phyloP scores from a whole-genome alignment of 306 rosid genomes.

The Vigna mungo region DNA sequence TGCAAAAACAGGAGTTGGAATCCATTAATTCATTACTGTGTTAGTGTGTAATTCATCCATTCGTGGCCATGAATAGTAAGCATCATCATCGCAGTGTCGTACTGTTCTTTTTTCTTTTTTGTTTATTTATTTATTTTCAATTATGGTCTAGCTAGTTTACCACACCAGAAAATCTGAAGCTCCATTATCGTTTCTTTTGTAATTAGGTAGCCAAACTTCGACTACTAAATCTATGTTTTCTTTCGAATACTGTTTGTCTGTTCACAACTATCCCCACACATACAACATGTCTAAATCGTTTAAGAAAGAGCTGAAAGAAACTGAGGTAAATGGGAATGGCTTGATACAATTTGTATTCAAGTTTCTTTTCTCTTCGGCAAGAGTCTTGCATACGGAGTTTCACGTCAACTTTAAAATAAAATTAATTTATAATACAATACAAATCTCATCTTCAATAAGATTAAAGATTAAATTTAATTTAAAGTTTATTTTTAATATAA shows the following conservation, averaged over 20 bases:
- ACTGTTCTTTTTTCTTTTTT: background rate
- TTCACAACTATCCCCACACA: background rate
- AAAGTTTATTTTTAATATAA: too few relatives aligned
- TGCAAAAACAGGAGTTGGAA: background rate
- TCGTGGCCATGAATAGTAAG: background rate
- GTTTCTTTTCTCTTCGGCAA: too few relatives aligned
- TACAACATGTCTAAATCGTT: background rate
- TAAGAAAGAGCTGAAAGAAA: background rate
- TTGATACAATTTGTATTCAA: too few relatives aligned
- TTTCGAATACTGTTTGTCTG: background rate
- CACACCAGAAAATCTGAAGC: background rate
- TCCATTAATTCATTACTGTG: background rate
- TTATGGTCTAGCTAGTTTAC: too few relatives aligned
- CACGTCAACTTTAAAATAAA: too few relatives aligned
- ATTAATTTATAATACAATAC: too few relatives aligned
- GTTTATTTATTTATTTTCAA: too few relatives aligned
- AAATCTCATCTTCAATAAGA: too few relatives aligned
- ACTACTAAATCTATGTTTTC: background rate
- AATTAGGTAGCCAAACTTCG: slow-evolving; percentile 14
- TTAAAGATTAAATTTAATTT: too few relatives aligned
- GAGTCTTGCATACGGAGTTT: too few relatives aligned
- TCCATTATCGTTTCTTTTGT: background rate
- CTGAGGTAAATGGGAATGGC: too few relatives aligned
- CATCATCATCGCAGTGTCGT: background rate
- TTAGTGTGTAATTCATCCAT: background rate